Evolutionary conservation across 352 stramenopile genomes (phyloP).

Genomic region (Aphanomyces euteiches): DNA sequence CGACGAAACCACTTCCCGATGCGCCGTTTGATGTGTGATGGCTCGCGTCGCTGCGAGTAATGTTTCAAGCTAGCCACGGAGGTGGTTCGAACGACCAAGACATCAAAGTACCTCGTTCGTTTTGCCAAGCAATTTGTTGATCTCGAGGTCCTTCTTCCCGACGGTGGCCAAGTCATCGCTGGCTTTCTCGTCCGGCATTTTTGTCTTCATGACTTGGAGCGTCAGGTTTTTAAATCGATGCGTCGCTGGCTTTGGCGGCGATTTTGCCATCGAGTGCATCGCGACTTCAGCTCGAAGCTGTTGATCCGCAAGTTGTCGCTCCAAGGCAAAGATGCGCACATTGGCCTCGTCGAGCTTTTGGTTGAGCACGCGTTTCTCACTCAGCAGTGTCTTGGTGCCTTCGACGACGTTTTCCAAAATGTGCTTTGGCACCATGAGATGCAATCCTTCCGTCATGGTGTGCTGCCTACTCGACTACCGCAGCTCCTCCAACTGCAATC

Average conservation of each 20-base stretch:
- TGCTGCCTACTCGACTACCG: background rate
- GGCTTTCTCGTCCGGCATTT: background rate
- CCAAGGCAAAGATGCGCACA: constrained; percentile 23
- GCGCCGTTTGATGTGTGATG: constrained; percentile 53
- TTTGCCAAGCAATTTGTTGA: constrained; percentile 26
- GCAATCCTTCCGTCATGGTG: constrained; percentile 1
- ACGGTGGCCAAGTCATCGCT: background rate
- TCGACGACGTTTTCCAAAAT: constrained; percentile 30
- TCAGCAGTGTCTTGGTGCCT: constrained; percentile 27
- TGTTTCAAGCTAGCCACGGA: constrained; percentile 42
- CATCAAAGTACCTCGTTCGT: constrained; percentile 13
- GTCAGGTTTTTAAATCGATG: constrained; percentile 27
- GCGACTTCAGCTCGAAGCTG: constrained; percentile 14
- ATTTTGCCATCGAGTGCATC: constrained; percentile 9
- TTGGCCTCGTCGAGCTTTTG: constrained; percentile 23
- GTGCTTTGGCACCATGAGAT: constrained; percentile 28
- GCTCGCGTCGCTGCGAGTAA: constrained; percentile 61
- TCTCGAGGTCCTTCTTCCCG: constrained; percentile 27
- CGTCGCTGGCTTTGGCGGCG: background rate
- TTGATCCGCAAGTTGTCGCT: constrained; percentile 27
- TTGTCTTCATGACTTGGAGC: constrained; percentile 24
- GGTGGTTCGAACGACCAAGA: background rate
- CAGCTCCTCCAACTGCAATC: background rate
- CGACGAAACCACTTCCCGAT: constrained; percentile 50
- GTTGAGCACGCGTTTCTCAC: constrained; percentile 26